Conservation (phyloP, 805 yeast species). For the Yarrowia osloensis region DNA sequence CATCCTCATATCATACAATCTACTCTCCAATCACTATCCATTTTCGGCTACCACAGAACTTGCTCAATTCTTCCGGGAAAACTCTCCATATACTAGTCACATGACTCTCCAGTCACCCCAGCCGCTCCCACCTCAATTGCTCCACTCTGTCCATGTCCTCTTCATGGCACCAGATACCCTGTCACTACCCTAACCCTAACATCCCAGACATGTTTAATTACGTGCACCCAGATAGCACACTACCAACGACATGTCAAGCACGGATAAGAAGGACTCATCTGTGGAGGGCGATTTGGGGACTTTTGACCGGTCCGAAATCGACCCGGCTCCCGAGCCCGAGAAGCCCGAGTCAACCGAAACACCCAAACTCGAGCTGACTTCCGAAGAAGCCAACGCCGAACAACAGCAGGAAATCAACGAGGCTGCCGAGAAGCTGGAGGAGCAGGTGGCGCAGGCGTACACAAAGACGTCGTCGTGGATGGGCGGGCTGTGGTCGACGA, state of each 20-base stretch:
- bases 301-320: neutral
- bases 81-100: neutral
- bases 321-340: neutral
- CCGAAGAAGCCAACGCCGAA: neutral
- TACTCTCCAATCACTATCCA: neutral
- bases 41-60: neutral
- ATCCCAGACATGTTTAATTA: neutral
- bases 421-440: constrained; percentile 39
- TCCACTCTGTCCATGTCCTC: neutral
- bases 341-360: neutral
- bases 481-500: constrained; percentile 39
- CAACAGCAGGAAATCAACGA: constrained; percentile 35
- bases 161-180: too few species aligned
- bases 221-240: neutral
- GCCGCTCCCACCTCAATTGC: neutral
- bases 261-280: neutral
- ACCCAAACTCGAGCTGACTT: neutral
- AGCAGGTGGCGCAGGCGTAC: constrained; percentile 37
- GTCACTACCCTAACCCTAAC: constrained; percentile 9
- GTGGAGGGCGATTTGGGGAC: constrained; percentile 1
- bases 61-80: neutral
- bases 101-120: neutral
- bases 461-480: constrained; percentile 34
- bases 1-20: neutral
- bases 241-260: neutral